These are phyloP conservation scores for Lactarius vividus DNA, from an alignment of 768 basidiomycete species.

Conservation along the genomic window DNA sequence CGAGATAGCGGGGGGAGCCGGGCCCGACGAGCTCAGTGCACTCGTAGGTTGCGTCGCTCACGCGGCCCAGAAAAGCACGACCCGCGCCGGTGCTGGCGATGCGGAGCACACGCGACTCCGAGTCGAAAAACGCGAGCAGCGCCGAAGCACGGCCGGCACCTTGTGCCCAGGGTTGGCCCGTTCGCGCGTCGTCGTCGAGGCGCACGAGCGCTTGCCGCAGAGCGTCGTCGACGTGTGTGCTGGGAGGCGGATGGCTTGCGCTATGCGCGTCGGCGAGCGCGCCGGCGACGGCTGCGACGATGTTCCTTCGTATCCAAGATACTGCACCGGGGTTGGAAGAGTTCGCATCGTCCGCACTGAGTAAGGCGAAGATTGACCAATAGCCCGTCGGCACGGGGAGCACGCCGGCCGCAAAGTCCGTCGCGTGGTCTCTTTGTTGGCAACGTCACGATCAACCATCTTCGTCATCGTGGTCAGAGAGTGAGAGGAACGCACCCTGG, in stretches of 20 bases:
- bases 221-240: conserved; percentile 6
- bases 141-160: neutral
- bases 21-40: neutral
- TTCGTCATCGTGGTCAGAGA: neutral
- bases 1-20: neutral
- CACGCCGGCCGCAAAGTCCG: conserved; percentile 8
- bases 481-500: neutral
- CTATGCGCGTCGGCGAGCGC: conserved; percentile 7
- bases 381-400: conserved; percentile 19
- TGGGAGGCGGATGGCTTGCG: neutral
- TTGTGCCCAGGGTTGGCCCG: neutral
- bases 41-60: neutral
- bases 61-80: conserved; percentile 11
- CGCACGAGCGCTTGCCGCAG: conserved; percentile 2
- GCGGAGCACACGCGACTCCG: conserved; percentile 14
- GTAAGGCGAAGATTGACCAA: conserved; percentile 17
- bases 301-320: conserved; percentile 13
- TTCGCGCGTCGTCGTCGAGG: conserved; percentile 7
- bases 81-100: conserved; percentile 4
- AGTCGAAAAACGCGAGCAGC: conserved; percentile 15
- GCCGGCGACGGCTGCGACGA: conserved; percentile 6
- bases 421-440: neutral
- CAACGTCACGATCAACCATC: neutral
- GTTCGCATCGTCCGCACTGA: neutral
- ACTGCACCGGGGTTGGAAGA: neutral